phyloP scores from a whole-genome alignment of 23 red algal species.

The Gracilaria vermiculophylla region DNA sequence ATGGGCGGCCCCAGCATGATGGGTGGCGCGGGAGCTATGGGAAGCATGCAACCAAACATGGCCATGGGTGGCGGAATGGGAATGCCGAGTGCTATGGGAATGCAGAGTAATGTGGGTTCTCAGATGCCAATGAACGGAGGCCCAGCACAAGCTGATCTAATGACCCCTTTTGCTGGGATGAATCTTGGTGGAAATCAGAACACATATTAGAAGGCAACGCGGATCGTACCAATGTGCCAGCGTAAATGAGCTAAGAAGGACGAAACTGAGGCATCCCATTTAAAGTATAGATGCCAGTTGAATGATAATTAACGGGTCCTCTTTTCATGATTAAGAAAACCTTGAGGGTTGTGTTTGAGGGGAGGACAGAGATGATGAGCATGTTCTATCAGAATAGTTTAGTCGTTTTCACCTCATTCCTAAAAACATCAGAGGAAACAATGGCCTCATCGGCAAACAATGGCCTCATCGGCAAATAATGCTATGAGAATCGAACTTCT shows the following conservation, averaged over 20 bases:
- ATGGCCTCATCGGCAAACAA: not conserved
- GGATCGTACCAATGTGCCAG: no score
- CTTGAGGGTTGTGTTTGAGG: no score
- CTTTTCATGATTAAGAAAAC: no score
- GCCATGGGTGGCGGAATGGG: conserved; percentile 28
- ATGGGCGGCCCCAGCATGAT: not conserved
- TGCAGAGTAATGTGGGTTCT: conserved; percentile 2
- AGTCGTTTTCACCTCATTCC: not conserved
- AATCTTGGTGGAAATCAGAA: conserved; percentile 53
- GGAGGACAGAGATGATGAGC: not conserved
- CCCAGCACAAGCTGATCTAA: conserved; percentile 19
- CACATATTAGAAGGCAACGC: not conserved
- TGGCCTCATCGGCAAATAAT: not conserved
- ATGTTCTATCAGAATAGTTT: not conserved
- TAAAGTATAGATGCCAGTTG: no score
- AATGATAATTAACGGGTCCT: no score
- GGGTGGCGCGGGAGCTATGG: not conserved
- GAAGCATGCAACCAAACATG: conserved; percentile 2
- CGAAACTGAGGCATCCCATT: no score
- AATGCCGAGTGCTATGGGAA: conserved; percentile 13
- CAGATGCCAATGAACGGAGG: conserved; percentile 33
- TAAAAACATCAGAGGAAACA: not conserved
- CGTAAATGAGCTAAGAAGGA: no score
- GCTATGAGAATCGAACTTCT: not conserved
- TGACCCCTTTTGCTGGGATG: conserved; percentile 63